phyloP scores from a whole-genome alignment of 208 protist species.

The Trypanosoma melophagium region DNA sequence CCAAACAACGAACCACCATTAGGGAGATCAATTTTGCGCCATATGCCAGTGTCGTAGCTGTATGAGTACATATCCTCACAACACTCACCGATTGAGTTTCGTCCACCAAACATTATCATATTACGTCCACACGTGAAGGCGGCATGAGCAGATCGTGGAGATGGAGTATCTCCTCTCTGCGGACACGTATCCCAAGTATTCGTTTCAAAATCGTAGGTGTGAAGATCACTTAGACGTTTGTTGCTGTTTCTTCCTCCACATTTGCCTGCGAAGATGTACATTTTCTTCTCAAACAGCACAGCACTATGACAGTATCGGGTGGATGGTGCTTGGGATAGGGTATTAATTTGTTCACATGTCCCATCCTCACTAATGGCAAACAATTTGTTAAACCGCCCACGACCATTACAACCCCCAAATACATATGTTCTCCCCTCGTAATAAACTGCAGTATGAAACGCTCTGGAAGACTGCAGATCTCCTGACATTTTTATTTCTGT shows the following conservation, averaged over 20 bases:
- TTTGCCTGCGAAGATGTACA: conserved; percentile 90
- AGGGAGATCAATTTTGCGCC: conserved; percentile 55
- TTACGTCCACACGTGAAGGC: conserved; percentile 77
- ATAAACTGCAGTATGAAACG: conserved; percentile 86
- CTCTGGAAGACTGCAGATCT: conserved; percentile 64
- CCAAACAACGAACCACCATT: conserved; percentile 46
- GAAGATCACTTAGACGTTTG: conserved; percentile 77
- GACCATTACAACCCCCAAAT: conserved; percentile 87
- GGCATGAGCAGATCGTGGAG: conserved; percentile 78
- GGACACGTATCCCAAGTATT: conserved; percentile 48
- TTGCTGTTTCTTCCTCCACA: conserved; percentile 89
- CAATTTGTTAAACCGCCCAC: conserved; percentile 82
- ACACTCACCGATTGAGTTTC: conserved; percentile 72
- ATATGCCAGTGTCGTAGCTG: conserved; percentile 75
- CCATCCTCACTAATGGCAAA: conserved; percentile 73
- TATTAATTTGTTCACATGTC: conserved; percentile 28
- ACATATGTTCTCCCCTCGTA: conserved; percentile 68
- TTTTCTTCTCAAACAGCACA: conserved; percentile 65
- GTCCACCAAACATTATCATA: conserved; percentile 90
- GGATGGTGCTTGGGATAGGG: conserved; percentile 28
- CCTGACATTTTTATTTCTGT: conserved; percentile 52
- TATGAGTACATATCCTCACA: conserved; percentile 87
- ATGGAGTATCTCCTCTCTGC: conserved; percentile 52
- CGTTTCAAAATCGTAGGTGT: conserved; percentile 37
- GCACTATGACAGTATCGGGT: conserved; percentile 88